Base-by-base conservation (phyloP, 2,329 filamentous ascomycete species). In the Neophaeococcomyces mojaviensis region DNA sequence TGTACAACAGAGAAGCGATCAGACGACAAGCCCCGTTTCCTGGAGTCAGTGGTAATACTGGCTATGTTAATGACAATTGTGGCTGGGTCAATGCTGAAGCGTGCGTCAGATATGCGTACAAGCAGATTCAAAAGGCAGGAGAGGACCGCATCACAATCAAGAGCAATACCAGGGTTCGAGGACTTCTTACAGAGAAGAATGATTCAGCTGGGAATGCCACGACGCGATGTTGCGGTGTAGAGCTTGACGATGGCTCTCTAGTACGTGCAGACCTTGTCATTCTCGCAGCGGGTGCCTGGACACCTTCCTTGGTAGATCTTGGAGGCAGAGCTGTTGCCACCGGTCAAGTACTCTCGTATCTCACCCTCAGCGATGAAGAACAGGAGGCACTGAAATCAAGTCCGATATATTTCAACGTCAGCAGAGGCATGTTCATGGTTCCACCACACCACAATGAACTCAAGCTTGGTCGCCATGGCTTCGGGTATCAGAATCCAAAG, bases 251-350 rank as follows among this genome's bases (percentile, higher is more conserved):
- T 34, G 44, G 44, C 26, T 20, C 36, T 4, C 10, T 1, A 13
- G 15, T 47, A 22, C 3, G 16, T 4, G 48, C 46, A 24, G 46
- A 46, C 32, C 34, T 51, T 15, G 35, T 37, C 32, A 72, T 95
- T 47, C 73, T 94, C 2, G 88, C 90, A 0, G 81, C 88, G 0
- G 90, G 90, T n/a, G 88, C 89, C 3, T 96, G 89, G 89, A 86
- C 86, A 1, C 77, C 81, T 2, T 73, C 77, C 1, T 72, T 95
- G 16, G 68, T 95, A 44, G 85, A 94, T 63, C 70, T 95, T 1
- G 72, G 81, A 36, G 86, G 86, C 19, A 77, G 84, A 35, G 81
- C 81, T 22, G 77, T 83, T 53, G 84, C 88, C 2, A 94, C 87
- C 0, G 90, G 87, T 13, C 90, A 97, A 58, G 77, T 79, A 0